phyloP scores from a whole-genome alignment of 2,329 filamentous ascomycete genomes.

The Chrysosporium keratinophilum region DNA sequence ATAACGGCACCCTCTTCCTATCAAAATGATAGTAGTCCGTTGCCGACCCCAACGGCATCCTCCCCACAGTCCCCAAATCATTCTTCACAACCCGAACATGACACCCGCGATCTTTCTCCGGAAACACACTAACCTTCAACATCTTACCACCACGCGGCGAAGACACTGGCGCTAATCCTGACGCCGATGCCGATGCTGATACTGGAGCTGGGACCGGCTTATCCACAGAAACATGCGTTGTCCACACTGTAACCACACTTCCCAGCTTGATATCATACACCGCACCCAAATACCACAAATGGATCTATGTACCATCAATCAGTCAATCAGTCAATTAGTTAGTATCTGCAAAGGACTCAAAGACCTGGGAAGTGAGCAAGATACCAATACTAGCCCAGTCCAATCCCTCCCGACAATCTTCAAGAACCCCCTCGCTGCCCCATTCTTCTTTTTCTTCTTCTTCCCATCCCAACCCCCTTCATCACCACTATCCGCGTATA shows the following conservation, averaged over 20 bases:
- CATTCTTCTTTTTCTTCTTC: not conserved
- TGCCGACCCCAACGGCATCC: slow-evolving; percentile 31
- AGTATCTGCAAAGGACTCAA: too few relatives aligned
- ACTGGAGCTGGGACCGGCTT: slow-evolving; percentile 4
- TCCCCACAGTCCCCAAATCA: slow-evolving; percentile 35
- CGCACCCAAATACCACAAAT: slow-evolving; percentile 22
- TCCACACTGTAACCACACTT: slow-evolving; percentile 41
- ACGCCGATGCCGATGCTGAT: too few relatives aligned
- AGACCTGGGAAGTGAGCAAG: not conserved
- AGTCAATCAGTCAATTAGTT: too few relatives aligned
- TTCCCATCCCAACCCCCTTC: not conserved
- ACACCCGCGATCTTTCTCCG: slow-evolving; percentile 42
- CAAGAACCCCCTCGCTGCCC: slow-evolving; percentile 20
- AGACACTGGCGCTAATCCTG: not conserved
- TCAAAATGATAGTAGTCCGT: too few relatives aligned
- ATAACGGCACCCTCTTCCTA: slow-evolving; percentile 1
- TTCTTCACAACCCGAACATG: slow-evolving; percentile 24
- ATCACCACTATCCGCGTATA: slow-evolving; percentile 4
- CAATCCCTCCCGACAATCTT: slow-evolving; percentile 23
- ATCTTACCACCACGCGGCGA: not conserved
- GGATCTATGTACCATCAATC: slow-evolving; percentile 18
- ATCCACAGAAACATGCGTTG: slow-evolving; percentile 37
- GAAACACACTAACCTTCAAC: slow-evolving; percentile 43
- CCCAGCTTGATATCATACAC: slow-evolving; percentile 21
- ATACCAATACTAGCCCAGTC: slow-evolving; percentile 19